phyloP scores from a whole-genome alignment of 306 rosid genomes.

The Rosa multiflora region DNA sequence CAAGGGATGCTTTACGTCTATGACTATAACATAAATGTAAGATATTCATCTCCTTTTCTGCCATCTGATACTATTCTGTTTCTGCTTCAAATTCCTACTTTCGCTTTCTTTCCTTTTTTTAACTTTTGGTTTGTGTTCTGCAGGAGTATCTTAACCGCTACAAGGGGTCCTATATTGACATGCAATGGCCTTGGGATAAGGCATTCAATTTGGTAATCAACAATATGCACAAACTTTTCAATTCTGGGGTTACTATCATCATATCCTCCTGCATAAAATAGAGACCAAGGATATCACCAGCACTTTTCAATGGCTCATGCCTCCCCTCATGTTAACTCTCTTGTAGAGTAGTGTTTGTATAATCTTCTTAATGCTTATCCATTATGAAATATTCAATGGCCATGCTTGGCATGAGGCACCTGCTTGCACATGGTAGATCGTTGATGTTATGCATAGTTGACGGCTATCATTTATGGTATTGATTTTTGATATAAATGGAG shows the following conservation, averaged over 20 bases:
- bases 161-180: slow-evolving; percentile 93
- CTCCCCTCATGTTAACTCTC: slow-evolving; percentile 11
- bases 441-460: neutral
- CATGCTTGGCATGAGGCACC: neutral
- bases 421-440: neutral
- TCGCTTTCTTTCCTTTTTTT: neutral
- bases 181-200: slow-evolving; percentile 95
- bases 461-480: neutral
- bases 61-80: neutral
- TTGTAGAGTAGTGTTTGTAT: slow-evolving; percentile 30
- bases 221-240: slow-evolving; percentile 24
- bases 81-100: neutral
- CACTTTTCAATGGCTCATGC: slow-evolving; percentile 22
- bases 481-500: too few species aligned
- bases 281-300: slow-evolving; percentile 11
- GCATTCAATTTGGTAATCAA: slow-evolving; percentile 70
- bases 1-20: slow-evolving; percentile 75
- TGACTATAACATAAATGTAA: slow-evolving; percentile 81
- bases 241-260: slow-evolving; percentile 6
- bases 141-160: slow-evolving; percentile 95
- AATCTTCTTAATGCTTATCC: slow-evolving; percentile 3
- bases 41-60: slow-evolving; percentile 27
- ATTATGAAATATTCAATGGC: neutral
- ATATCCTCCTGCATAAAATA: slow-evolving; percentile 17
- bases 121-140: slow-evolving; percentile 17